These are phyloP conservation scores for Calonectria ilicicola DNA, from an alignment of 2,329 filamentous ascomycete species.

Conservation along the genomic window DNA sequence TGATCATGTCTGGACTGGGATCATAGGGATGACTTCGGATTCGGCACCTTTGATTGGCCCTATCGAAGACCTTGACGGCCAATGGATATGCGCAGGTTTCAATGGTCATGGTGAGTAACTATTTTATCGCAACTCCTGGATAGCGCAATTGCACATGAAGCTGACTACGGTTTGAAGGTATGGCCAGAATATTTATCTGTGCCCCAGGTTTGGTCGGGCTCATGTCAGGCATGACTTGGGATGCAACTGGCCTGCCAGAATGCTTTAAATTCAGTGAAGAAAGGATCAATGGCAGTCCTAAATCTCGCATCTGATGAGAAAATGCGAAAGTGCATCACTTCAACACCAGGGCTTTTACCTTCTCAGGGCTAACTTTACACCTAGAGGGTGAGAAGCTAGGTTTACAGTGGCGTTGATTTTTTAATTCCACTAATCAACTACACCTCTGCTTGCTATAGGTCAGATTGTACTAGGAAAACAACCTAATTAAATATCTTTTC, in stretches of 20 bases:
- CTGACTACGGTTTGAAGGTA: background rate
- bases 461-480: background rate
- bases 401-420: no score
- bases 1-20: background rate
- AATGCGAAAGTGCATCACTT: no score
- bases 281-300: background rate
- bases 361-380: background rate
- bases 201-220: background rate
- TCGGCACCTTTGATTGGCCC: background rate
- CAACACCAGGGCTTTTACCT: no score
- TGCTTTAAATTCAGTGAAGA: background rate
- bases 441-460: background rate
- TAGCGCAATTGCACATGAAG: no score
- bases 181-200: background rate
- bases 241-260: background rate
- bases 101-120: background rate
- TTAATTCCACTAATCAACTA: no score
- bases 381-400: no score
- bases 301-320: background rate
- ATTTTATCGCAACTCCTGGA: background rate
- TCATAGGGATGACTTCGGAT: background rate
- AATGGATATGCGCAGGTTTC: background rate
- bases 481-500: background rate
- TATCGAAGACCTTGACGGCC: background rate
- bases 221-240: background rate